Evolutionary conservation across 257 asterid species (phyloP).

Genomic region (Capsicum chinense): DNA sequence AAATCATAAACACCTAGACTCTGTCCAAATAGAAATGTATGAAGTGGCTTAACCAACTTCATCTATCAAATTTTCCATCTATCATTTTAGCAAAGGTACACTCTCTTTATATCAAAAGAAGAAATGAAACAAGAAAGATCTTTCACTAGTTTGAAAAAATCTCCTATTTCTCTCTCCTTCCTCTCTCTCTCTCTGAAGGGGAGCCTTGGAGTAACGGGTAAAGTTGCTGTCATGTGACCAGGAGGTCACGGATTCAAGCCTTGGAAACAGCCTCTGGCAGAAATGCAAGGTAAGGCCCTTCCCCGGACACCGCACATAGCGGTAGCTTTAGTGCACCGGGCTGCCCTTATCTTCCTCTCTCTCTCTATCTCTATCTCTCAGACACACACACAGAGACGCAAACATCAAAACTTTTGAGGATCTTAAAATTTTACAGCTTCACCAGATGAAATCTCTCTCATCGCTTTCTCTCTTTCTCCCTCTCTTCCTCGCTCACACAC

Average conservation of each 20-base stretch:
- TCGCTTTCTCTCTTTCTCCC: background rate
- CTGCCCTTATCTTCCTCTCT: no score
- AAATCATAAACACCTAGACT: slow-evolving; percentile 1
- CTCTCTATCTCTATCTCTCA: background rate
- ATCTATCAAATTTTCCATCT: background rate
- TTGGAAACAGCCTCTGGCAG: no score
- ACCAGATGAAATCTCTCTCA: background rate
- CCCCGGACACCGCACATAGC: no score
- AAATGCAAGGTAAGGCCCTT: no score
- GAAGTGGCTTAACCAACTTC: slow-evolving; percentile 5
- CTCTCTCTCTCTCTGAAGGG: background rate
- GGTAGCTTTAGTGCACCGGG: no score
- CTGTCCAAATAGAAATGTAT: no score
- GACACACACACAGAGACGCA: no score
- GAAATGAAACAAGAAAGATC: background rate
- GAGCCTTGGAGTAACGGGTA: no score
- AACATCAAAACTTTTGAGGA: no score
- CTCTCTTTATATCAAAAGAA: background rate
- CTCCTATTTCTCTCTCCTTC: background rate
- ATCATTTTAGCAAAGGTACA: background rate
- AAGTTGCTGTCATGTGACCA: no score
- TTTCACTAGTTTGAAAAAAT: slow-evolving; percentile 1
- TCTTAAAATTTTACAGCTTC: no score
- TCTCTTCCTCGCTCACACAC: background rate
- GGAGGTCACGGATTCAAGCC: no score